Evolutionary conservation across 108 stramenopile species (phyloP).

Genomic region (Mediolabrus comicus): DNA sequence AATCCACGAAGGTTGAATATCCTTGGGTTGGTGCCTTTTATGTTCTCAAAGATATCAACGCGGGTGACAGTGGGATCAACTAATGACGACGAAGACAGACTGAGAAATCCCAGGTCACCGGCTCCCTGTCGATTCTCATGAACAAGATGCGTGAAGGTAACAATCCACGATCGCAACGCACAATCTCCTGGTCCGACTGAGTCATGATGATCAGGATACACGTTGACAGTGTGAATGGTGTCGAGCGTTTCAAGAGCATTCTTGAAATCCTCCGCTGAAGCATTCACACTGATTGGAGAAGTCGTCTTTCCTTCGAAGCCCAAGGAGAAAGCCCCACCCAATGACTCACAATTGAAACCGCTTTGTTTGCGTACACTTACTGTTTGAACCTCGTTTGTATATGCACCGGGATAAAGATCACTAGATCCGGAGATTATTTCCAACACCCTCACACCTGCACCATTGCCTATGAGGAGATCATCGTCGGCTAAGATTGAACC

Average conservation of each 20-base stretch:
- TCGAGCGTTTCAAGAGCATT: slow-evolving; percentile 59
- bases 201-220: slow-evolving; percentile 40
- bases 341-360: slow-evolving; percentile 37
- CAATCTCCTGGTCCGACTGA: slow-evolving; percentile 30
- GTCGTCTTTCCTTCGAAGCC: slow-evolving; percentile 74
- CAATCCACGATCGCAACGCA: slow-evolving; percentile 55
- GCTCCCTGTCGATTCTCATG: slow-evolving; percentile 78
- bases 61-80: slow-evolving; percentile 25
- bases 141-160: slow-evolving; percentile 70
- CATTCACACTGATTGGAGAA: slow-evolving; percentile 47
- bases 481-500: slow-evolving; percentile 63
- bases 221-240: slow-evolving; percentile 79
- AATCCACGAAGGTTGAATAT: slow-evolving; percentile 53
- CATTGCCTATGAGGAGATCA: slow-evolving; percentile 62
- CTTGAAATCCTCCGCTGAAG: slow-evolving; percentile 60
- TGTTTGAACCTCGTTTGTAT: slow-evolving; percentile 81
- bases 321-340: slow-evolving; percentile 67
- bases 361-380: slow-evolving; percentile 38
- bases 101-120: slow-evolving; percentile 65
- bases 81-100: slow-evolving; percentile 17
- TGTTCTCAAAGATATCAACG: slow-evolving; percentile 49
- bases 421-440: slow-evolving; percentile 61
- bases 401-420: slow-evolving; percentile 78
- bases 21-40: slow-evolving; percentile 55
- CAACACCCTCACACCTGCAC: slow-evolving; percentile 49